Evolutionary conservation across 129 eudicot species (phyloP), one percentile per base, ranked within the genome.

Genomic region (Rutidosis leptorrhynchoides): DNA sequence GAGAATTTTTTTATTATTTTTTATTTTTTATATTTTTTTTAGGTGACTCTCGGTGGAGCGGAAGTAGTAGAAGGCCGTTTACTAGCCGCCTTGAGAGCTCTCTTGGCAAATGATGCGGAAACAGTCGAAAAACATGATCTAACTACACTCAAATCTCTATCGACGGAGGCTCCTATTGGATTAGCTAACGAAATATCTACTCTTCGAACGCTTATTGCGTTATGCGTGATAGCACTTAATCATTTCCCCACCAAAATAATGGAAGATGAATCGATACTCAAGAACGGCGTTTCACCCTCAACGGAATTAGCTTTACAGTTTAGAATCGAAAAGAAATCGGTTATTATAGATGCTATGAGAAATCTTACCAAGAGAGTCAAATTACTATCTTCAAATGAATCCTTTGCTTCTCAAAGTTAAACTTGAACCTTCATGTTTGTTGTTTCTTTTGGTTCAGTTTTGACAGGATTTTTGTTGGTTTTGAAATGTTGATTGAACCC

Each of bases 241-340:
- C 90, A 85, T 64, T 92, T 92, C 53, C 98, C 98, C 3, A 88
- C 98, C 8, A 85, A 92, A 75, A 80, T 92, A 62, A 85, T 83
- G 96, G 98, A 92, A 58, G 98, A 92, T 57, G 98, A 88, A 70
- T 11, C 80, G 1, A 19, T 85, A 48, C 57, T 88, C 53, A 73
- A 83, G 54, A 71, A 83, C 10, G 82, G 68, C 25, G 74, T 85
- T 29, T 70, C 87, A 26, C 21, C 46, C 23, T 70, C 95, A 11
- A 71, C 85, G 12, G 87, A 88, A 73, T 62, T 92, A 76, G 87
- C 95, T 51, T 25, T 88, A 49, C 81, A 70, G 70, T 92, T 83
- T 53, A 85, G 98, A 74, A 88, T 92, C 64, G 89, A 88, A 70
- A 92, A 88, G 95, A 92, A 92, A 73, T 77, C 86, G 4, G 63